These are phyloP conservation scores for Mycena albidolilacea DNA, from an alignment of 768 basidiomycete genomes.

Conservation along the genomic window DNA sequence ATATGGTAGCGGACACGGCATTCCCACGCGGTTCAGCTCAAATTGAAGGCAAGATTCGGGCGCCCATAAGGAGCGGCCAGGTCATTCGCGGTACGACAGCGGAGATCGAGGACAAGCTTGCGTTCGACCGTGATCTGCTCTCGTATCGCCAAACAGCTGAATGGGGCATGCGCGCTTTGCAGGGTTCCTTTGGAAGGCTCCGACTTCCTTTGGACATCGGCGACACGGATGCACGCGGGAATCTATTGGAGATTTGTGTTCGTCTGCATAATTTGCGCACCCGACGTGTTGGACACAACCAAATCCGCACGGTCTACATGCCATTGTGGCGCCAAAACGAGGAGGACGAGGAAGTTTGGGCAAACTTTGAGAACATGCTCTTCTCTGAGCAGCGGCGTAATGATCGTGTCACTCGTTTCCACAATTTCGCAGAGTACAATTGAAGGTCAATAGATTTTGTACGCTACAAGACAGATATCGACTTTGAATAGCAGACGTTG, in stretches of 20 bases:
- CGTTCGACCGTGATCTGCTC: no score
- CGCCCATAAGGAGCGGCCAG: conserved; percentile 8
- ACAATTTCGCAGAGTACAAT: conserved; percentile 28
- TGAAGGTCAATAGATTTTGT: neutral
- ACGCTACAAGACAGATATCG: neutral
- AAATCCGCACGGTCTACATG: no score
- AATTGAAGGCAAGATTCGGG: conserved; percentile 28
- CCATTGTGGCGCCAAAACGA: no score
- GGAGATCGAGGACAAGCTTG: neutral
- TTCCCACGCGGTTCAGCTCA: neutral
- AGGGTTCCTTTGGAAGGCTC: conserved; percentile 50
- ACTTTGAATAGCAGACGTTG: neutral
- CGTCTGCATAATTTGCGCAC: no score
- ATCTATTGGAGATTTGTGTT: no score
- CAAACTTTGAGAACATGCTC: no score
- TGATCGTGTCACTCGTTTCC: neutral
- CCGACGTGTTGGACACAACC: no score
- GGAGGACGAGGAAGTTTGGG: no score
- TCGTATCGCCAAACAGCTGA: no score
- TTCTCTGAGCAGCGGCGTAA: no score
- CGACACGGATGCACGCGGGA: no score
- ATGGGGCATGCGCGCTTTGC: no score
- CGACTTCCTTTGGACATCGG: conserved; percentile 57
- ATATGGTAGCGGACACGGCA: neutral
- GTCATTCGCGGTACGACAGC: conserved; percentile 40